Percentiles rank a stretch among this genome's conserved stretches.
These are phyloP conservation scores for Leavenworthia alabamica DNA, from an alignment of 345 rosid species.

Conservation along the genomic window DNA sequence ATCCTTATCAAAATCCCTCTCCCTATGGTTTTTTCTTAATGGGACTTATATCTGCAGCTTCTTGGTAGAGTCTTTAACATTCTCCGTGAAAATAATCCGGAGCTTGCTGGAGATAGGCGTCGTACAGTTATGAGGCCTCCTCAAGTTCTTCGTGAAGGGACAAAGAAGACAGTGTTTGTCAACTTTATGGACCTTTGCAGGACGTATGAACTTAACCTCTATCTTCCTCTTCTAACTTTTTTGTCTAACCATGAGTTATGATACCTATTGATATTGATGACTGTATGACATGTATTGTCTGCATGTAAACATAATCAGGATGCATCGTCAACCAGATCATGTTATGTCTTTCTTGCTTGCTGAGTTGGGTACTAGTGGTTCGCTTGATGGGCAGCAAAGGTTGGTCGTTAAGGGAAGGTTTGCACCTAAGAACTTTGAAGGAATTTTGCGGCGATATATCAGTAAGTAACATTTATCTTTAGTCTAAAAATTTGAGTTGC, in stretches of 20 bases:
- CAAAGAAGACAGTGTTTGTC: slow-evolving; percentile 94
- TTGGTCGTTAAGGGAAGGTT: slow-evolving; percentile 88
- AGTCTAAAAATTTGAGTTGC: background rate
- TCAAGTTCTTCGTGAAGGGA: slow-evolving; percentile 96
- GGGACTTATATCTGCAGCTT: slow-evolving; percentile 53
- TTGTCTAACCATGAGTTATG: background rate
- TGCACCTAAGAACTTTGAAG: slow-evolving; percentile 89
- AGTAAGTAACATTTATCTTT: slow-evolving; percentile 46
- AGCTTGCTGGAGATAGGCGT: slow-evolving; percentile 94
- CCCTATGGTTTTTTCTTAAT: background rate
- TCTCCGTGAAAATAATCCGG: slow-evolving; percentile 89
- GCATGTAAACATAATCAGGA: slow-evolving; percentile 33
- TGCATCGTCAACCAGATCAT: slow-evolving; percentile 95
- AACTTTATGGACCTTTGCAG: slow-evolving; percentile 97
- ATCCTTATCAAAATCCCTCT: background rate
- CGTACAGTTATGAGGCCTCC: slow-evolving; percentile 99
- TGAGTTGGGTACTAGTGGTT: slow-evolving; percentile 94
- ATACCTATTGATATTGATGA: background rate
- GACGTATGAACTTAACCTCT: slow-evolving; percentile 40
- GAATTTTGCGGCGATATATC: slow-evolving; percentile 76
- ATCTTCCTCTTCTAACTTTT: background rate
- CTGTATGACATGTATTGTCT: background rate
- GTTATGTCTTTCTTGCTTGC: slow-evolving; percentile 88
- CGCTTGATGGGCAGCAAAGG: slow-evolving; percentile 89
- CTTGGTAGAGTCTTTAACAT: slow-evolving; percentile 81